phyloP scores from a whole-genome alignment of 805 yeast species.

The Nakazawaea sp. region DNA sequence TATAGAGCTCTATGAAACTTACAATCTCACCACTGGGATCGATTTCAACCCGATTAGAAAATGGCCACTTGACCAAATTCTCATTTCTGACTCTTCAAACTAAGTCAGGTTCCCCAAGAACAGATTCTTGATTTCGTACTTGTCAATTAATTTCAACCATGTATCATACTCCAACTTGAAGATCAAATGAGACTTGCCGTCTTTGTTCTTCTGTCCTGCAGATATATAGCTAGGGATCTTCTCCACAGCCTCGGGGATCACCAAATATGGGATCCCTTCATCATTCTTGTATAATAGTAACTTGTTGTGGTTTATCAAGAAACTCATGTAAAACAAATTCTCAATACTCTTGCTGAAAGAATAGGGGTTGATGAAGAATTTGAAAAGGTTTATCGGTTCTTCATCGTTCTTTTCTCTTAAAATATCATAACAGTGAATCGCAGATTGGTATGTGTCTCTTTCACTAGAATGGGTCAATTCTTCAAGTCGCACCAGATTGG shows the following conservation, averaged over 20 bases:
- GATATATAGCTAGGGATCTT: conserved; percentile 9
- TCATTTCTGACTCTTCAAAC: background rate
- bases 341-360: conserved; percentile 79
- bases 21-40: conserved; percentile 39
- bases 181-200: conserved; percentile 52
- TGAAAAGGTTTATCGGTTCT: conserved; percentile 47
- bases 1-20: conserved; percentile 68
- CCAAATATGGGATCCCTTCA: conserved; percentile 28
- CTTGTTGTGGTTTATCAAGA: conserved; percentile 68
- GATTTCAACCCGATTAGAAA: conserved; percentile 60
- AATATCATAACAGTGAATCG: conserved; percentile 42
- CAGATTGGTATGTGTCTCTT: conserved; percentile 58
- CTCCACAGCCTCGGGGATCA: conserved; percentile 19
- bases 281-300: conserved; percentile 40
- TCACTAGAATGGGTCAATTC: conserved; percentile 45
- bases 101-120: conserved; percentile 21
- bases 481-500: conserved; percentile 43
- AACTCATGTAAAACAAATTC: conserved; percentile 77
- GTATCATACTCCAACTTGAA: conserved; percentile 62
- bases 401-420: conserved; percentile 27
- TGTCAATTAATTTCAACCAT: conserved; percentile 54
- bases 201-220: conserved; percentile 12
- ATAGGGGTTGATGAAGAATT: conserved; percentile 65
- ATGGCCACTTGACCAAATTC: conserved; percentile 59
- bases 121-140: conserved; percentile 47